Evolutionary conservation across 31 red algal genomes (phyloP).

Genomic region (Porphyra umbilicalis): DNA sequence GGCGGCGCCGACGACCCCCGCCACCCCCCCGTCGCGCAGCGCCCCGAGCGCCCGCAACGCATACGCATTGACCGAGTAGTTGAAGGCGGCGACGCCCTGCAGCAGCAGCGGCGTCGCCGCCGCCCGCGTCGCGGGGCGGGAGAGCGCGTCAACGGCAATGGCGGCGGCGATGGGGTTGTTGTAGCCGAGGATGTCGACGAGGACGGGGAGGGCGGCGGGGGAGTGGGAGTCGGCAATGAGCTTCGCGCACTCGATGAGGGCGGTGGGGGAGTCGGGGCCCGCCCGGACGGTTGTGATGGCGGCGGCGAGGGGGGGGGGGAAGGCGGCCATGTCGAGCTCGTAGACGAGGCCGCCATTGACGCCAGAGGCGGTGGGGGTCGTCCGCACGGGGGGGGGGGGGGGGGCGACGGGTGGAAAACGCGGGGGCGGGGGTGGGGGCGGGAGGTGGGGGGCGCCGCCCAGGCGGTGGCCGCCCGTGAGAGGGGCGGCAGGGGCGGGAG

Average conservation of each 20-base stretch:
- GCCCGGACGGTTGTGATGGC: conserved; percentile 45
- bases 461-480: no score
- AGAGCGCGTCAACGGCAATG: conserved; percentile 49
- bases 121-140: conserved; percentile 9
- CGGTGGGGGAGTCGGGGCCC: conserved; percentile 70
- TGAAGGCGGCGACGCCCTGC: conserved; percentile 78
- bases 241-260: conserved; percentile 53
- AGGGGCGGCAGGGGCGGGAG: neutral
- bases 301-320: conserved; percentile 28
- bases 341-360: conserved; percentile 29
- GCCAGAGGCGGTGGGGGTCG: neutral
- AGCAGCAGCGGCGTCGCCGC: conserved; percentile 38
- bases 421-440: no score
- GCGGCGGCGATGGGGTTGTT: conserved; percentile 85
- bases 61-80: conserved; percentile 95
- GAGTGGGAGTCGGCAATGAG: conserved; percentile 25
- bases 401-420: neutral
- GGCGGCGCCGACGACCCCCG: conserved; percentile 43
- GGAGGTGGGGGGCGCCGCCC: neutral
- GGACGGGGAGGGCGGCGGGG: conserved; percentile 59
- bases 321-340: conserved; percentile 45
- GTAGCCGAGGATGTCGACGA: conserved; percentile 90
- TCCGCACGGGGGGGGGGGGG: neutral
- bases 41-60: conserved; percentile 69
- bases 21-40: conserved; percentile 39